These are phyloP conservation scores for Elongisporangium prolatum DNA, from an alignment of 352 stramenopile genomes.

Conservation along the genomic window DNA sequence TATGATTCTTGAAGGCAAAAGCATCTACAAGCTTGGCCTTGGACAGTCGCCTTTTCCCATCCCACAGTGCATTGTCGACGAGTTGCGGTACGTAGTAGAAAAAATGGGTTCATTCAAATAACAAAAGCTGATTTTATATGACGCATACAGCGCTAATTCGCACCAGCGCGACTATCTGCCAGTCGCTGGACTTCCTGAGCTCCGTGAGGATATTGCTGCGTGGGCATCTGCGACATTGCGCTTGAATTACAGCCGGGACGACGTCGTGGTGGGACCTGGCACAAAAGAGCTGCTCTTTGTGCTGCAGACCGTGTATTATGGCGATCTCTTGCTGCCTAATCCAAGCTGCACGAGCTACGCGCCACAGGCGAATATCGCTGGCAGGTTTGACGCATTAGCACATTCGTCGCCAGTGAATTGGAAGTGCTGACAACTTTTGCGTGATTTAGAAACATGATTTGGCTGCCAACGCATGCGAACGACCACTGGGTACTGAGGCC, in stretches of 20 bases:
- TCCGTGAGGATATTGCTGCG: conserved; percentile 74
- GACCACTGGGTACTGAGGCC: conserved; percentile 78
- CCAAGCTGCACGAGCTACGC: conserved; percentile 85
- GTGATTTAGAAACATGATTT: conserved; percentile 80
- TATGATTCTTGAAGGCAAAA: conserved; percentile 74
- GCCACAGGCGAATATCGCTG: conserved; percentile 80
- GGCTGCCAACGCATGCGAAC: conserved; percentile 72
- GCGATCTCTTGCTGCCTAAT: conserved; percentile 78
- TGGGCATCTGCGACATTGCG: conserved; percentile 58
- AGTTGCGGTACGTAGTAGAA: conserved; percentile 55
- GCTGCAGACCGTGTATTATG: conserved; percentile 87
- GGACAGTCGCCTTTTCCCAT: conserved; percentile 86
- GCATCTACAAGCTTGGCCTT: conserved; percentile 82
- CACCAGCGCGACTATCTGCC: conserved; percentile 83
- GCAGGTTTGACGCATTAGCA: conserved; percentile 27
- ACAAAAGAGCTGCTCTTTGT: conserved; percentile 87
- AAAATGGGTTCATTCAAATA: conserved; percentile 3
- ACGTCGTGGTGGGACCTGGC: conserved; percentile 84
- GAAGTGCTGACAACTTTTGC: conserved; percentile 2
- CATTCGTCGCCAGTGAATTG: background rate
- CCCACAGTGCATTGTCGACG: conserved; percentile 83
- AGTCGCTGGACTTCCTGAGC: conserved; percentile 62
- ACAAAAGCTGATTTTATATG: background rate
- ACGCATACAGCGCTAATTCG: conserved; percentile 50
- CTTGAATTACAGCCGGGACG: conserved; percentile 61